Conservation (phyloP, 495 filamentous ascomycete species). For the Aspergillus heteromorphus region DNA sequence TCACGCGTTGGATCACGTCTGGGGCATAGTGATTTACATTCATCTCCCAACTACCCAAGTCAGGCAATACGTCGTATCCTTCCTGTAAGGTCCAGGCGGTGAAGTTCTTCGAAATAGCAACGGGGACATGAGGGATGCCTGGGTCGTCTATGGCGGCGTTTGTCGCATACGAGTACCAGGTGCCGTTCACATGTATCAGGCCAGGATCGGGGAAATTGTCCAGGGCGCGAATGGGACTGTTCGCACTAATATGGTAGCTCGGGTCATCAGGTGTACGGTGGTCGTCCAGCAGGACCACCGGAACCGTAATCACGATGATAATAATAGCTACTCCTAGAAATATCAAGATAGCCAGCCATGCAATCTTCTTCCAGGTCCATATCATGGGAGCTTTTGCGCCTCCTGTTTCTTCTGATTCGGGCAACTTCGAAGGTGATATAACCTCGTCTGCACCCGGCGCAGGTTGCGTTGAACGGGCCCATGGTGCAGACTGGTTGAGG, state of each 20-base stretch:
- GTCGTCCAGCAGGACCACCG: conserved; percentile 5
- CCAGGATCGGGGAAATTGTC: conserved; percentile 35
- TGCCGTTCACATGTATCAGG: conserved; percentile 27
- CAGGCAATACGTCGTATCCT: conserved; percentile 27
- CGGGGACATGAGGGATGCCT: conserved; percentile 20
- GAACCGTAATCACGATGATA: conserved; percentile 3
- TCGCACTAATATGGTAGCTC: conserved; percentile 19
- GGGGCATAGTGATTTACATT: conserved; percentile 30
- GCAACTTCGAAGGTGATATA: background rate
- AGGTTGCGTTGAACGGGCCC: background rate
- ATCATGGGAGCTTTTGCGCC: background rate
- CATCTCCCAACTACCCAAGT: conserved; percentile 19
- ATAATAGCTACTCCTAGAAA: background rate
- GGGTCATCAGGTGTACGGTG: conserved; percentile 6
- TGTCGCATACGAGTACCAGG: conserved; percentile 33
- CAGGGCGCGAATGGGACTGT: conserved; percentile 18
- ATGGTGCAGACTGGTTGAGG: background rate
- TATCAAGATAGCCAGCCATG: background rate
- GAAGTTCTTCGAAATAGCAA: conserved; percentile 30
- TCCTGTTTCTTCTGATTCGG: background rate
- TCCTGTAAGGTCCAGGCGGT: conserved; percentile 25
- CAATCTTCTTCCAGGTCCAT: conserved; percentile 1
- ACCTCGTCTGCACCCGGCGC: background rate
- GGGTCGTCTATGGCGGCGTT: conserved; percentile 21
- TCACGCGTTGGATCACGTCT: conserved; percentile 32